Base-by-base conservation (phyloP, 176 grass and related monocot genomes). In the Hsuehochloa calcarea region DNA sequence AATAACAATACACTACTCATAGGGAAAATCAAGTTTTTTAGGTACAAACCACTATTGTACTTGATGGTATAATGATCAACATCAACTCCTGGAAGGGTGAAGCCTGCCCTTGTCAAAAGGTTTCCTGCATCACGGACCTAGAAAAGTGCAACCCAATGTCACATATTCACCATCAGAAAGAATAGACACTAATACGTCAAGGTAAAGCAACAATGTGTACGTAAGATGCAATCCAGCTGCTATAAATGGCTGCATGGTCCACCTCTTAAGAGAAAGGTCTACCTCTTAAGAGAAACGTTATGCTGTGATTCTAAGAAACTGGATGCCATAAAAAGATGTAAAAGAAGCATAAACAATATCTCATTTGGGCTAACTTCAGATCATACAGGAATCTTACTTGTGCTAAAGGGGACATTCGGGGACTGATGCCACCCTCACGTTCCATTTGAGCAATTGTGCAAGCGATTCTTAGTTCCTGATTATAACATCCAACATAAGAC, bases 361-460 rank as follows among this genome's bases (percentile, higher is more conserved):
- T 5, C 19, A 3, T 59, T 70, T 20, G 38, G 78, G 2, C 5
- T 61, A 80, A 47, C 13, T 80, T 72, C 52, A 63, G 41, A 79
- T 20, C 27, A 76, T 65, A 70, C 62, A 87, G 22, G 49, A 69
- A 7, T 68, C 85, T 55, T 94, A 98, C 96, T 89, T 95, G 96
- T 72, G 93, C 96, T 85, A 98, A 64, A 87, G 96, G 96, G 23
- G 93, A 98, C 83, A 98, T 82, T 59, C 93, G 91, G 69, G 93
- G 96, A 85, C 96, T 95, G 50, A 98, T 92, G 54, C 93, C 93
- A 1, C 96, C 96, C 69, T 98, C 96, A 14, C 90, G 91, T 82
- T 98, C 96, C 93, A 98, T 98, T 90, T 98, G 96, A 84, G 96
- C 93, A 85, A 95, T 68, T 8, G 93, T 93, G 75, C 93, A 98